Evolutionary conservation across 129 eudicot species (phyloP), one percentile per base, ranked within the genome.

Genomic region (Gnaphalium uliginosum): DNA sequence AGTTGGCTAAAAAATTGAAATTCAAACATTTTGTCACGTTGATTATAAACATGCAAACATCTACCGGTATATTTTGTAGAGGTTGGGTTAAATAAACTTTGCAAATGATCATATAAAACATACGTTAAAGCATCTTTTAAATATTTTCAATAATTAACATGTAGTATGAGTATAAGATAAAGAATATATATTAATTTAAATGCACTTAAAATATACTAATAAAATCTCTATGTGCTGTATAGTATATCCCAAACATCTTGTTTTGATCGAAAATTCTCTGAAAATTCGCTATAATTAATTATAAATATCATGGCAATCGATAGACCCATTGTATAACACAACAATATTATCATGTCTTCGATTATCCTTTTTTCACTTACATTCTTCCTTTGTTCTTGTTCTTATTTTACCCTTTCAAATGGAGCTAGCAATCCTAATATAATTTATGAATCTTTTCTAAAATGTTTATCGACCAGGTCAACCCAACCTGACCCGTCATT

Each of bases 401-500:
- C 70, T 74, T 76, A 37, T 62, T 61, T 66, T 68, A 41, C 66
- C 37, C 62, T 32, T 35, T 56, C 78, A 22, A 50, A 15, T 2
- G 85, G 82, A 15, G 74, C 85, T 30, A 27, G 70, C 14, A 24
- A 60, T 35, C 76, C 81, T 10, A 68, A 68, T 26, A 50, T 61
- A 5, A 8, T 74, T n/a, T 81, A 74, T 78, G 62, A 64, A 25
- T 46, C 81, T 53, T 85, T 81, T 25, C 65, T 78, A 15, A 60
- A 71, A 58, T 85, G 89, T 35, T 75, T 85, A 4, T 23, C 72
- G 39, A 15, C 69, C 14, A 60, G 37, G 15, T 56, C 73, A 59
- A 19, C 64, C 0, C 75, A 61, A 24, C 82, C 87, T 30, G 87
- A 83, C 69, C 72, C 78, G 15, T 32, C 77, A 8, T 6, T 81